Evolutionary conservation across 2,329 filamentous ascomycete genomes (phyloP).

Genomic region (Plectosphaerella plurivora): DNA sequence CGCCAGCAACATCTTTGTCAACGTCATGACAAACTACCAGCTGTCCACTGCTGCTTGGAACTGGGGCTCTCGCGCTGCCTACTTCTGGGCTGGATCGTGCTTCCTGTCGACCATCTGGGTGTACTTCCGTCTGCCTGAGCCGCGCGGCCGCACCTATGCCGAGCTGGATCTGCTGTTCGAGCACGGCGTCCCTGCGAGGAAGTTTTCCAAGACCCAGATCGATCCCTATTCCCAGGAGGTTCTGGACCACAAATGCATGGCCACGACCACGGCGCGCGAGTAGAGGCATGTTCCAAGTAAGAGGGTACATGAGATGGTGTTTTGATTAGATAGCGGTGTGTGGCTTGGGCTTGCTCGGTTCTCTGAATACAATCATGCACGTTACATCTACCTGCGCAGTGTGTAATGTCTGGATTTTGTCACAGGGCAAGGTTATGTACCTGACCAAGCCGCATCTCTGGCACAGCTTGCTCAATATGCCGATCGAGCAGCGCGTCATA

Average conservation of each 20-base stretch:
- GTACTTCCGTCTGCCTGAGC: constrained; percentile 48
- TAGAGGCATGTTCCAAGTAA: background rate
- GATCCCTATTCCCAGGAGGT: constrained; percentile 25
- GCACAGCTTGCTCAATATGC: constrained; percentile 30
- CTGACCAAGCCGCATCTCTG: constrained; percentile 13
- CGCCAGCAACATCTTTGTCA: constrained; percentile 45
- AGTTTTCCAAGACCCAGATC: constrained; percentile 32
- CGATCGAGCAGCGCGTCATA: constrained; percentile 34
- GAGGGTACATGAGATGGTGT: background rate
- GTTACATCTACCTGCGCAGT: no score
- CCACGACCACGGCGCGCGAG: constrained; percentile 1
- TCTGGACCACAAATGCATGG: constrained; percentile 8
- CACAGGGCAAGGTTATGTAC: background rate
- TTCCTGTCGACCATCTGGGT: constrained; percentile 44
- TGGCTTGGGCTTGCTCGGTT: background rate
- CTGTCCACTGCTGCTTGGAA: constrained; percentile 41
- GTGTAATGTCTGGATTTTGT: background rate
- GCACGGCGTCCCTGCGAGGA: constrained; percentile 29
- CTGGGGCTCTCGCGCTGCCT: constrained; percentile 42
- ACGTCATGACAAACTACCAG: constrained; percentile 44
- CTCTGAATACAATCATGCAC: no score
- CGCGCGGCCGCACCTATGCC: constrained; percentile 39
- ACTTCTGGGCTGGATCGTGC: constrained; percentile 43
- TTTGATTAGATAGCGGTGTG: background rate
- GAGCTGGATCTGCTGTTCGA: constrained; percentile 39